Evolutionary conservation across 208 protist genomes (phyloP).

Genomic region (Phytomonas francai): DNA sequence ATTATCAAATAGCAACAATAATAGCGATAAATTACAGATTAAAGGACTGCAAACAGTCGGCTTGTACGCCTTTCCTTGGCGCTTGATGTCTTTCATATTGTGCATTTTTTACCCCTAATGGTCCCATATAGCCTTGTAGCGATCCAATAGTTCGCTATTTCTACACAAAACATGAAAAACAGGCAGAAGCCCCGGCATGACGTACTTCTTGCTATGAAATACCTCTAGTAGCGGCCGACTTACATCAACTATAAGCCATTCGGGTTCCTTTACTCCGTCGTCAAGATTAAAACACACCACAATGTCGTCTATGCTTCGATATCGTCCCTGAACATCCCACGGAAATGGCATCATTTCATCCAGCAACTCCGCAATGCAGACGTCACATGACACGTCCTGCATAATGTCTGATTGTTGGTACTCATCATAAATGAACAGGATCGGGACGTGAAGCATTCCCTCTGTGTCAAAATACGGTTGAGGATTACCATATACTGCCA

Average conservation of each 20-base stretch:
- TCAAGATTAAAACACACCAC: constrained; percentile 82
- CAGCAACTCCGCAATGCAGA: constrained; percentile 47
- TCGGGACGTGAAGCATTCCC: constrained; percentile 72
- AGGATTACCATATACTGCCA: constrained; percentile 68
- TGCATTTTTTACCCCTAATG: not conserved
- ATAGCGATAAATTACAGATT: not conserved
- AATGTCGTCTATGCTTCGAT: constrained; percentile 43
- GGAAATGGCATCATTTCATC: constrained; percentile 83
- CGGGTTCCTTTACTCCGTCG: constrained; percentile 67
- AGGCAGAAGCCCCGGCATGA: constrained; percentile 66
- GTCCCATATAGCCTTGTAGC: constrained; percentile 25
- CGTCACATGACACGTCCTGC: constrained; percentile 81
- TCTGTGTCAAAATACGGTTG: constrained; percentile 73
- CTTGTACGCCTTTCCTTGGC: not conserved
- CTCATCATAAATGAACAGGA: constrained; percentile 94
- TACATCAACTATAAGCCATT: constrained; percentile 65
- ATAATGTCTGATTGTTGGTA: constrained; percentile 90
- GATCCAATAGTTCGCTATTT: constrained; percentile 48
- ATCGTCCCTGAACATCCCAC: constrained; percentile 69
- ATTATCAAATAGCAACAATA: not conserved
- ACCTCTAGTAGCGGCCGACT: constrained; percentile 69
- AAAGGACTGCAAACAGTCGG: not conserved
- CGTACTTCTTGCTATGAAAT: constrained; percentile 65
- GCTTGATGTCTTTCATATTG: not conserved
- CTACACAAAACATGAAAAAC: constrained; percentile 70